Base-by-base conservation (phyloP, 2,329 filamentous ascomycete genomes). In the Ophiostoma triangulosporum region DNA sequence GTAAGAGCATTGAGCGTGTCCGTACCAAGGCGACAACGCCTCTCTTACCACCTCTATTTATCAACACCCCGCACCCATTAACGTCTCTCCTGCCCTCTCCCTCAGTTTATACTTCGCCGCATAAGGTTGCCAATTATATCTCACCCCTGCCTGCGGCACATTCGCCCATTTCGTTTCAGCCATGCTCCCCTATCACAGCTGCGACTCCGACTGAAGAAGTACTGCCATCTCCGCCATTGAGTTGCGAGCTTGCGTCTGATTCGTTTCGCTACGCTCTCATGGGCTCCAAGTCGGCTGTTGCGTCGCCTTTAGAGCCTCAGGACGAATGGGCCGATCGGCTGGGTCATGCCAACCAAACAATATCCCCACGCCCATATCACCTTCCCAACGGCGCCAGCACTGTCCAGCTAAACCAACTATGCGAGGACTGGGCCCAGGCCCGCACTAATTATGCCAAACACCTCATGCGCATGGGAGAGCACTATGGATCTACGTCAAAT, bases 311-410 rank as follows among this genome's bases (percentile, higher is more conserved):
- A 4, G 46, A 48, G 58, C 79, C 81, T 6, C 75, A 82, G 50
- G 88, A 95, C 64, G 81, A 84, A 60, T 96, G 91, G 91, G 84
- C 87, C 1, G 80, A 84, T 63, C 81, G 81, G 54, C 78, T 97
- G 14, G 91, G 91, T 27, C 90, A 97, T 65, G 90, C 90, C 59
- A 95, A 97, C 70, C 96, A 94, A 66, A 90, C 80, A 61, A 94
- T 97, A 60, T 71, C 79, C 22, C 90, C 90, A 0, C 79, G 83
- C 64, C 91, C 90, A 0, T 95, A 95, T 63, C 68, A 78, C 22
- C 22, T 56, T 0, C 22, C 22, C 15, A 75, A 51, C 5, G 29
- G 11, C 4, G 75, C 79, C 57, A 80, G 84, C 59, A 63, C 82
- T 9, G 73, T 77, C 4, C 65, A 72, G 1, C 67, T 80, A 26